These are phyloP conservation scores for Mortierella sp. DNA, from an alignment of 371 early-diverging fungal genomes.

Conservation along the genomic window DNA sequence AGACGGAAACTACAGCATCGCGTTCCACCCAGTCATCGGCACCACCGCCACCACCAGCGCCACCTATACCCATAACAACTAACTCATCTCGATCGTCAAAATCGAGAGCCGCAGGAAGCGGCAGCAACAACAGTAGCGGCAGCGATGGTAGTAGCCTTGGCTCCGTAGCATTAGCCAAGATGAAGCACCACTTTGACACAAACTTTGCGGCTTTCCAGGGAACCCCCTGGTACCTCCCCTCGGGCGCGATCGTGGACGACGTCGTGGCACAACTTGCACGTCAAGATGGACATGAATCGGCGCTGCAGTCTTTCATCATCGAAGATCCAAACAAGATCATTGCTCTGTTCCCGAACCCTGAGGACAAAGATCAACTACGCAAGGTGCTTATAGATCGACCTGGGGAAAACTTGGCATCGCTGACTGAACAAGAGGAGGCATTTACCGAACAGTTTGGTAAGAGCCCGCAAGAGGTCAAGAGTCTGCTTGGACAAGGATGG, in stretches of 20 bases:
- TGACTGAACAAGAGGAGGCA: not conserved
- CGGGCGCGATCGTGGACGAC: not conserved
- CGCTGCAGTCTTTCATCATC: not conserved
- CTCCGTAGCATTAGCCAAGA: conserved; percentile 1
- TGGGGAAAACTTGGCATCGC: not conserved
- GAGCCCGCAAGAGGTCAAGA: not conserved
- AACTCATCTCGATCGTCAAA: not conserved
- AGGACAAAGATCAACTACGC: too few relatives aligned
- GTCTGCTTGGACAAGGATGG: not conserved
- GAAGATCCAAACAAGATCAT: too few relatives aligned
- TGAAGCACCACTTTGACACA: conserved; percentile 10
- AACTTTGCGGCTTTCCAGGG: conserved; percentile 5
- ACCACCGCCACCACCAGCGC: not conserved
- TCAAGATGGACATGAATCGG: too few relatives aligned
- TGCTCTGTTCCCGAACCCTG: not conserved
- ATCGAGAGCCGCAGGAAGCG: conserved; percentile 2
- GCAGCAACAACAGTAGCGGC: not conserved
- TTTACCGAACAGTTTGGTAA: not conserved
- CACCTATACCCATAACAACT: too few relatives aligned
- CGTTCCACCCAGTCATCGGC: too few relatives aligned
- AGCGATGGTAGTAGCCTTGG: conserved; percentile 2
- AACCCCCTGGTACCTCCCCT: not conserved
- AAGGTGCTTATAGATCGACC: not conserved
- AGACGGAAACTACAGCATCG: too few relatives aligned
- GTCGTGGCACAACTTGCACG: too few relatives aligned